A percentile compares a stretch with the other conserved stretches of the same genome.
Conservation (phyloP, 208 protist genomes). For the Trypanosoma lewisi region DNA sequence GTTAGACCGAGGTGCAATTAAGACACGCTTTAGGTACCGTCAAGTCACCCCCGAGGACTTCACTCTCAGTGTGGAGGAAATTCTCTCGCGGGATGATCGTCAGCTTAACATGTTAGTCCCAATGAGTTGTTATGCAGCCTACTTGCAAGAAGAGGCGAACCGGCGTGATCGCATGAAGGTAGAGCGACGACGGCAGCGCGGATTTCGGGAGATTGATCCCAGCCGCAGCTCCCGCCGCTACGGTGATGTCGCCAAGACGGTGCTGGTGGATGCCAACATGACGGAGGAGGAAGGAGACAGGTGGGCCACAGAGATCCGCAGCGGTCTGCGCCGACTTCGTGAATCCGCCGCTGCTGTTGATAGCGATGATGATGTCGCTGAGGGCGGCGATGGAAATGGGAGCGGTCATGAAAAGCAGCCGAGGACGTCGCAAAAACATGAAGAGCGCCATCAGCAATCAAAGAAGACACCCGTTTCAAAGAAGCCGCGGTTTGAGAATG, state of each 20-base stretch:
- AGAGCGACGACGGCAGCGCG: conserved; percentile 48
- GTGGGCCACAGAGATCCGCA: conserved; percentile 45
- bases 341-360: conserved; percentile 25
- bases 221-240: conserved; percentile 75
- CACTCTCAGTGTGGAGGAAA: conserved; percentile 81
- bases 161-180: conserved; percentile 57
- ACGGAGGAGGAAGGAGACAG: conserved; percentile 50
- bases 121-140: conserved; percentile 91
- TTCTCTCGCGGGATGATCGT: conserved; percentile 85
- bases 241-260: conserved; percentile 64
- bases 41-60: conserved; percentile 82
- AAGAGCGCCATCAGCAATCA: too few species aligned
- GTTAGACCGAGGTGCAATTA: conserved; percentile 27
- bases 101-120: conserved; percentile 92
- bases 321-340: conserved; percentile 49
- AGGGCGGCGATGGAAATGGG: neutral
- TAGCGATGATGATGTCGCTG: neutral
- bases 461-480: neutral
- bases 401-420: neutral
- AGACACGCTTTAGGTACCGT: conserved; percentile 79
- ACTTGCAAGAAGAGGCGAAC: conserved; percentile 69
- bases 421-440: neutral
- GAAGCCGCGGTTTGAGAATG: conserved; percentile 23
- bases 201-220: conserved; percentile 69
- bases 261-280: conserved; percentile 52